Evolutionary conservation across 1,284 basidiomycete genomes (phyloP).

Genomic region (Apiotrichum akiyoshidainum): DNA sequence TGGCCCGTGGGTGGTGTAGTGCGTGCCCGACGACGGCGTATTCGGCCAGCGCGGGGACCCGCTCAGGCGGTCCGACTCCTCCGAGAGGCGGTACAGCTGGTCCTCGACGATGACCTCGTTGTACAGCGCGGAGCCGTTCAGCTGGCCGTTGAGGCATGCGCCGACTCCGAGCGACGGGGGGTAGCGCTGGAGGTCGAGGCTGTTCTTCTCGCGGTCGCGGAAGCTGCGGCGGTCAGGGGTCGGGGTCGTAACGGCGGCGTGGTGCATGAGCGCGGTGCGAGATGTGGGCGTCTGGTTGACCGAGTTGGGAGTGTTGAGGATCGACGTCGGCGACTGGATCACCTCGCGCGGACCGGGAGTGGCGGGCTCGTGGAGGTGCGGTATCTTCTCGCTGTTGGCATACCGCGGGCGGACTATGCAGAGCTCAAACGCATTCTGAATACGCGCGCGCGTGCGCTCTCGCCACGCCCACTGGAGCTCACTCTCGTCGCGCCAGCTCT

Average conservation of each 20-base stretch:
- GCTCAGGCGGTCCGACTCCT: not conserved
- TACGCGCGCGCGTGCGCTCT: conserved; percentile 63
- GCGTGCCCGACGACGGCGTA: too few species aligned
- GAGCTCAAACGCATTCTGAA: conserved; percentile 74
- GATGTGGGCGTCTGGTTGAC: not conserved
- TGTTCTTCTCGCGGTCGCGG: not conserved
- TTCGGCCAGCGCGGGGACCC: too few species aligned
- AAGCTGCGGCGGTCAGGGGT: not conserved
- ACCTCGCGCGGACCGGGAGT: not conserved
- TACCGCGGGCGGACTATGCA: conserved; percentile 55
- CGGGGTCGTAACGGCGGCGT: not conserved
- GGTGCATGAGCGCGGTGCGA: not conserved
- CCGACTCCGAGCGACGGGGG: not conserved
- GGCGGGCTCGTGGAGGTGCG: not conserved
- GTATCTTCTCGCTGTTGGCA: not conserved
- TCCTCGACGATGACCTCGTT: not conserved
- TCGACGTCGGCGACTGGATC: not conserved
- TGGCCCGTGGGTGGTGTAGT: too few species aligned
- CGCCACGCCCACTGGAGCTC: conserved; percentile 68
- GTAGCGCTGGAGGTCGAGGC: not conserved
- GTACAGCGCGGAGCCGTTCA: not conserved
- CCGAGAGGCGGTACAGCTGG: not conserved
- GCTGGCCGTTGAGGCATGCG: not conserved
- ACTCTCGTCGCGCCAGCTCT: conserved; percentile 48
- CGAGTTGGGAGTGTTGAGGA: not conserved